Evolutionary conservation across 495 filamentous ascomycete genomes (phyloP).

Genomic region (Pseudomonodictys pantanalensis): DNA sequence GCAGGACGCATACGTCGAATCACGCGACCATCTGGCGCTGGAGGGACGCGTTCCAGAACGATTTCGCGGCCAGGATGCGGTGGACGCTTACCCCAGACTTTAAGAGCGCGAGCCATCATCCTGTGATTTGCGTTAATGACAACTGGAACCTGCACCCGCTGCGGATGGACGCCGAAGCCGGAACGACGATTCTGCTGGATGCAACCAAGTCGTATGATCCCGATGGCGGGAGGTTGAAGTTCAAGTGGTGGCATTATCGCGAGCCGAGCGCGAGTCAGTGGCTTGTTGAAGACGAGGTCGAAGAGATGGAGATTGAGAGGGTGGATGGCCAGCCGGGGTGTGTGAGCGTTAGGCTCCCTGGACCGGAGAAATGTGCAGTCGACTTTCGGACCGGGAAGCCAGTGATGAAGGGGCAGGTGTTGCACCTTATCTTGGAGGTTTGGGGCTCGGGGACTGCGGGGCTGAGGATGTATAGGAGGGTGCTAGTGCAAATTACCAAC

Average conservation of each 20-base stretch:
- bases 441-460: constrained; percentile 40
- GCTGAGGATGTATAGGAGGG: constrained; percentile 44
- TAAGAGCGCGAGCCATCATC: constrained; percentile 44
- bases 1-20: constrained; percentile 42
- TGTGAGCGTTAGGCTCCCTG: constrained; percentile 42
- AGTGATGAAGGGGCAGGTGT: constrained; percentile 34
- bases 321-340: constrained; percentile 31
- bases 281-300: constrained; percentile 43
- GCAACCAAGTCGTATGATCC: constrained; percentile 47
- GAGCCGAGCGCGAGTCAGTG: constrained; percentile 47
- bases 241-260: constrained; percentile 50
- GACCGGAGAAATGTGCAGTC: constrained; percentile 39
- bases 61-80: constrained; percentile 52
- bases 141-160: constrained; percentile 37
- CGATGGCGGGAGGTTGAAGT: constrained; percentile 43
- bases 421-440: constrained; percentile 48
- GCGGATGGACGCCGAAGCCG: constrained; percentile 39
- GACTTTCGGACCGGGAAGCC: constrained; percentile 36
- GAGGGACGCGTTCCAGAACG: constrained; percentile 49
- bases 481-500: constrained; percentile 44
- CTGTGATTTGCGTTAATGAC: constrained; percentile 46
- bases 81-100: constrained; percentile 44
- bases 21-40: constrained; percentile 53
- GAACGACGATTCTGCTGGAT: constrained; percentile 43
- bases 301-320: constrained; percentile 37